Percentiles rank a stretch among this genome's conserved stretches.
phyloP scores from a whole-genome alignment of 352 stramenopile genomes.

The Globisporangium nodosum region DNA sequence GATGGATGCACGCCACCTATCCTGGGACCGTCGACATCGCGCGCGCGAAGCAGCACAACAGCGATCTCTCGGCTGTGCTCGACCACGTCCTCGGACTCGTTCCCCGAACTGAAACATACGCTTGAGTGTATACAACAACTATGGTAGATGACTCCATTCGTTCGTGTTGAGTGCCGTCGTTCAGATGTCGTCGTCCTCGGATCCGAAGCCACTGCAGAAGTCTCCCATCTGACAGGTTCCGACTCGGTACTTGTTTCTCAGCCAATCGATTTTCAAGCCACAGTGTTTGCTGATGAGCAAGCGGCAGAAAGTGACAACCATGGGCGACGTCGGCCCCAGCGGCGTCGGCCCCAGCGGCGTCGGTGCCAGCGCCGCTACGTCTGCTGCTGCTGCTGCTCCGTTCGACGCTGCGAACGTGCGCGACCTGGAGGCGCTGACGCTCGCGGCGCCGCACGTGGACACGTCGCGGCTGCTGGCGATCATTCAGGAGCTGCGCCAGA shows the following conservation, averaged over 20 bases:
- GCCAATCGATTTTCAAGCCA: too few species aligned
- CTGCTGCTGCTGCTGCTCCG: constrained; percentile 5
- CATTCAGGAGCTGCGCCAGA: constrained; percentile 50
- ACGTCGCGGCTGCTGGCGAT: constrained; percentile 57
- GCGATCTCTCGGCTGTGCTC: background rate
- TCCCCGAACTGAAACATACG: too few species aligned
- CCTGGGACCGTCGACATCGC: background rate
- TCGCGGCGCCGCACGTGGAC: constrained; percentile 28
- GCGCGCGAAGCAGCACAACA: background rate
- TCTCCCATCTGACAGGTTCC: too few species aligned
- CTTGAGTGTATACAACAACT: too few species aligned
- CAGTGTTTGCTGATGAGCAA: background rate
- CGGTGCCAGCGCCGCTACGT: background rate
- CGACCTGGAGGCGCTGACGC: constrained; percentile 24
- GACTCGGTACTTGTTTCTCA: too few species aligned
- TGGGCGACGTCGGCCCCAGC: background rate
- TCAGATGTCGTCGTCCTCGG: too few species aligned
- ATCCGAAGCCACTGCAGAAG: too few species aligned
- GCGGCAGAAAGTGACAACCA: constrained; percentile 1
- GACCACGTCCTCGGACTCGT: background rate
- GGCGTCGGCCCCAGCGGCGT: background rate
- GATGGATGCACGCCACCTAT: constrained; percentile 1
- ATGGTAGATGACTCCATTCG: too few species aligned
- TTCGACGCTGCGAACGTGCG: constrained; percentile 5
- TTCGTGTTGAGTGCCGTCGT: too few species aligned